A percentile compares a stretch with the other conserved stretches of the same genome.
phyloP scores from a whole-genome alignment of 78 protist species.

The Dictyostelium capitatum region DNA sequence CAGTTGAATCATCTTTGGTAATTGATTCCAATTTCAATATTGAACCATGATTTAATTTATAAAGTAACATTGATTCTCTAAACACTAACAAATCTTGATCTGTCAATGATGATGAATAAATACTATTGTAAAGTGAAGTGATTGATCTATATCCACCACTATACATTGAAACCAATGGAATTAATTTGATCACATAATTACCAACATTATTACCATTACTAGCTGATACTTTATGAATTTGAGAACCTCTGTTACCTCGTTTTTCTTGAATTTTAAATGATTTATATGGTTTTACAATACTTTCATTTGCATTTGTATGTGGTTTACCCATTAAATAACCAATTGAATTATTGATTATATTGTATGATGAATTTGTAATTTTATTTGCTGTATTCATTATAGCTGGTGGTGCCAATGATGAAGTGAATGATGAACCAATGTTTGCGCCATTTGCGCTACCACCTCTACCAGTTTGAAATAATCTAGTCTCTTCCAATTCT shows the following conservation, averaged over 20 bases:
- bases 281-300: constrained; percentile 34
- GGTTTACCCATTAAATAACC: constrained; percentile 2
- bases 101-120: not conserved
- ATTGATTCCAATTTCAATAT: constrained; percentile 13
- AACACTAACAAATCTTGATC: constrained; percentile 21
- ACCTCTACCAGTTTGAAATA: not conserved
- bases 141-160: not conserved
- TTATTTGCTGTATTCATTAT: not conserved
- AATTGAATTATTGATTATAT: not conserved
- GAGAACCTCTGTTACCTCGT: constrained; percentile 27
- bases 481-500: constrained; percentile 32
- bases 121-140: not conserved
- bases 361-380: not conserved
- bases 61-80: constrained; percentile 60
- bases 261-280: constrained; percentile 25
- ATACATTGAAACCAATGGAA: not conserved
- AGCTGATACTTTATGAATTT: constrained; percentile 16
- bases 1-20: constrained; percentile 52
- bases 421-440: not conserved
- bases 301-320: not conserved
- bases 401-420: not conserved
- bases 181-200: constrained; percentile 18
- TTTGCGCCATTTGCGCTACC: no score
- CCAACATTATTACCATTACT: not conserved
- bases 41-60: constrained; percentile 21